These are phyloP conservation scores for Haplosporangium sp. DNA, from an alignment of 371 early-diverging fungal species.

Conservation along the genomic window DNA sequence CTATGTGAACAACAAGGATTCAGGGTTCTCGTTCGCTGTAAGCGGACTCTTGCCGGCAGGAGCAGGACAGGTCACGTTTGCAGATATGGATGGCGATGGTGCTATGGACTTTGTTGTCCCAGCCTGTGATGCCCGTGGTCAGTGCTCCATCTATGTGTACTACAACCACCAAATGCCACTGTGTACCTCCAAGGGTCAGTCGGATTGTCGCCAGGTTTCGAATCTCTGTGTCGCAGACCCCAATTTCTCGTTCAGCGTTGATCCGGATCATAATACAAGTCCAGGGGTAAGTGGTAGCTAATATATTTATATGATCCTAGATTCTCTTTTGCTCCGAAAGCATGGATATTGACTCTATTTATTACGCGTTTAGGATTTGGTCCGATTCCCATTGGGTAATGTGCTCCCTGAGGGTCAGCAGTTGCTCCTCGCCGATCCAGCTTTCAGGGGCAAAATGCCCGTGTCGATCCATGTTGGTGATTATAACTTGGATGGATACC, in stretches of 20 bases:
- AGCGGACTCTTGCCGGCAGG: conserved; percentile 72
- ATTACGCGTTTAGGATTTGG: conserved; percentile 53
- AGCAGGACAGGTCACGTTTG: conserved; percentile 87
- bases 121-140: conserved; percentile 60
- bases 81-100: conserved; percentile 94
- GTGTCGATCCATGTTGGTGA: conserved; percentile 74
- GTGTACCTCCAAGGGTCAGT: conserved; percentile 65
- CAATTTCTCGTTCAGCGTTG: conserved; percentile 69
- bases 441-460: conserved; percentile 69
- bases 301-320: no score
- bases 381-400: conserved; percentile 58
- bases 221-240: conserved; percentile 82
- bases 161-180: conserved; percentile 89
- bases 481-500: conserved; percentile 92
- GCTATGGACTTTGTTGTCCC: conserved; percentile 87
- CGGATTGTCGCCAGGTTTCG: conserved; percentile 70
- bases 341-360: not conserved
- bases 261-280: conserved; percentile 57
- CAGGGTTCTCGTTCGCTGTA: conserved; percentile 71
- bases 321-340: not conserved
- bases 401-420: conserved; percentile 62
- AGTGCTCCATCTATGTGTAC: conserved; percentile 78
- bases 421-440: conserved; percentile 57
- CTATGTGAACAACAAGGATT: conserved; percentile 75
- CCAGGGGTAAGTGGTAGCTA: conserved; percentile 55